Evolutionary conservation across 495 filamentous ascomycete genomes (phyloP).

Genomic region (Neurospora sp.): DNA sequence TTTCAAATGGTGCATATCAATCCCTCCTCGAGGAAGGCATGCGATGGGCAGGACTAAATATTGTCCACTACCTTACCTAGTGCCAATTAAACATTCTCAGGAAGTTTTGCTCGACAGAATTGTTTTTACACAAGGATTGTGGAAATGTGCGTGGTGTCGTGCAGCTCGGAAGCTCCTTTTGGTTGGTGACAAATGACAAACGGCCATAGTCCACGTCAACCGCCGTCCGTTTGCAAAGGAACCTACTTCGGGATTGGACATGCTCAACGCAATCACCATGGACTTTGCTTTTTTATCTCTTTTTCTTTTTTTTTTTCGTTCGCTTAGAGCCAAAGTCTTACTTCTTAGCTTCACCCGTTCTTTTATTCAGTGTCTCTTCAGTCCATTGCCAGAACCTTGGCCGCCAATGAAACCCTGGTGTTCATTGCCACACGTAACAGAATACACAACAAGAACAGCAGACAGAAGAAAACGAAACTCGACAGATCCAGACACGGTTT

Average conservation of each 20-base stretch:
- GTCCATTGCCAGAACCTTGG: background rate
- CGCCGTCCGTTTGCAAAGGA: background rate
- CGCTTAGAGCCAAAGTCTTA: background rate
- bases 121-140: background rate
- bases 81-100: background rate
- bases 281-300: background rate
- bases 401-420: background rate
- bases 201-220: background rate
- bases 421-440: background rate
- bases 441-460: background rate
- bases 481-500: background rate
- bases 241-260: background rate
- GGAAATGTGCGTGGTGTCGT: background rate
- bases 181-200: background rate
- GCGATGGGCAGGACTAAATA: too few relatives aligned
- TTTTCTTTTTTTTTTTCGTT: background rate
- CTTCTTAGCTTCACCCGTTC: background rate
- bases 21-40: too few relatives aligned
- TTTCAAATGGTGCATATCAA: too few relatives aligned
- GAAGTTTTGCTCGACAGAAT: background rate
- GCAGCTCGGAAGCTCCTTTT: background rate
- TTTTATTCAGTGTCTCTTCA: background rate
- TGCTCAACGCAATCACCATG: background rate
- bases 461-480: background rate
- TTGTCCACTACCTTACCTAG: too few relatives aligned